Percentiles rank a stretch among this genome's conserved stretches.
Evolutionary conservation across 257 asterid species (phyloP).

Genomic region (Petrea volubilis): DNA sequence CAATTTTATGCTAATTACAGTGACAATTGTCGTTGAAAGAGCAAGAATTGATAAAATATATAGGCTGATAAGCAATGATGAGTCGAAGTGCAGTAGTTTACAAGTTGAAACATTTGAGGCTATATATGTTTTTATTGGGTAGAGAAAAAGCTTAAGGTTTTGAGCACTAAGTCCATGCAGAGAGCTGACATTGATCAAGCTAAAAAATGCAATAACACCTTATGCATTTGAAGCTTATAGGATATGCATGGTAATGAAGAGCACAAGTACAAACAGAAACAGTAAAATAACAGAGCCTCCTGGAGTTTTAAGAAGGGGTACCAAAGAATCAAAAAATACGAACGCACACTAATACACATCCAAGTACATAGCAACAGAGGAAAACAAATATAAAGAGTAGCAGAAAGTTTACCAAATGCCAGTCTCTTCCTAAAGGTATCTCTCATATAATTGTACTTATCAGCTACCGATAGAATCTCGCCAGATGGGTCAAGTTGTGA

Average conservation of each 20-base stretch:
- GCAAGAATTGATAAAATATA: background rate
- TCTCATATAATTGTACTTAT: conserved; percentile 84
- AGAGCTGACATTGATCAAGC: conserved; percentile 5
- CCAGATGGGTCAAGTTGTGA: conserved; percentile 59
- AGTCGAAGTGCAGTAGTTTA: too few relatives aligned
- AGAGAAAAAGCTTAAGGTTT: background rate
- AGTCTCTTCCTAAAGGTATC: conserved; percentile 74
- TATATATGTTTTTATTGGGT: background rate
- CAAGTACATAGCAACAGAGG: conserved; percentile 23
- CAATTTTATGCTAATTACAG: background rate
- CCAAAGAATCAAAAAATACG: background rate
- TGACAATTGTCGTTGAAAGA: background rate
- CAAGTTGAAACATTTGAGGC: background rate
- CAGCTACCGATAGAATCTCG: conserved; percentile 76
- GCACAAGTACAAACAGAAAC: background rate
- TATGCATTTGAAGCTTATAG: conserved; percentile 4
- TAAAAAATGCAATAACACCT: conserved; percentile 2
- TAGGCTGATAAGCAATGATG: background rate
- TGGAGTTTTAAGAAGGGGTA: background rate
- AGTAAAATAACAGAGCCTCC: background rate
- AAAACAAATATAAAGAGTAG: conserved; percentile 11
- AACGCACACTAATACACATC: conserved; percentile 13
- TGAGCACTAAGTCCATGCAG: background rate
- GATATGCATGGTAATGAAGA: background rate
- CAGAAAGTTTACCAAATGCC: conserved; percentile 68